A percentile compares a stretch with the other conserved stretches of the same genome.
Conservation (phyloP, 768 basidiomycete genomes). For the Boletus vermiculosoides region DNA sequence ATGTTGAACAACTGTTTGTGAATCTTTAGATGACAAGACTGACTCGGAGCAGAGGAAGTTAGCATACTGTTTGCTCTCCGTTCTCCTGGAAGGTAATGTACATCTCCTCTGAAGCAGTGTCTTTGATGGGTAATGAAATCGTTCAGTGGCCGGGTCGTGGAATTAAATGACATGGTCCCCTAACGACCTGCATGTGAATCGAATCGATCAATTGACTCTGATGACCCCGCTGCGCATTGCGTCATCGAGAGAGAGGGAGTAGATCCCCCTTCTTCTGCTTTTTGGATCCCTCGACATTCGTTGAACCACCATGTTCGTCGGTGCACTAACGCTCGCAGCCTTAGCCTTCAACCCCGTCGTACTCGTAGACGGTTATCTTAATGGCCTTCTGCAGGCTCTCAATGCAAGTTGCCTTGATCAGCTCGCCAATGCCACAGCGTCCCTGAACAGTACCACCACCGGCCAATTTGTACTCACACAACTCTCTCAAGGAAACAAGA, state of each 20-base stretch:
- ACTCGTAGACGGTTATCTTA: constrained; percentile 33
- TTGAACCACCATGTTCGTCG: constrained; percentile 21
- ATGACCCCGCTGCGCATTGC: constrained; percentile 28
- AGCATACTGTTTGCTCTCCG: background rate
- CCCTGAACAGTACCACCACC: constrained; percentile 42
- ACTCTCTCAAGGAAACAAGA: constrained; percentile 45
- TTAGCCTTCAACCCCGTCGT: constrained; percentile 28
- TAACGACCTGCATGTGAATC: background rate
- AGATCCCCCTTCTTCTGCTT: background rate
- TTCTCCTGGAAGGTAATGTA: background rate
- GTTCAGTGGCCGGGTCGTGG: background rate
- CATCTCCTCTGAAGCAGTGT: background rate
- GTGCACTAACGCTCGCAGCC: constrained; percentile 2
- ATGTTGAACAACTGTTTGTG: background rate
- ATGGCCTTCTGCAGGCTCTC: constrained; percentile 38
- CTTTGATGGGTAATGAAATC: background rate
- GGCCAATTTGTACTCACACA: constrained; percentile 45
- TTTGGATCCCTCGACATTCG: background rate
- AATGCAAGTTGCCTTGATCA: constrained; percentile 39
- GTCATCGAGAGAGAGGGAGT: constrained; percentile 16
- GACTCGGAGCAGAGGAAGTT: background rate
- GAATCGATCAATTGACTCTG: constrained; percentile 2
- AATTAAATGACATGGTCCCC: background rate
- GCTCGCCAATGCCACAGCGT: constrained; percentile 39
- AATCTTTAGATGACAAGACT: background rate